Evolutionary conservation across 1,139 yeast species (phyloP).

Genomic region (Arxiozyma slooffiae): DNA sequence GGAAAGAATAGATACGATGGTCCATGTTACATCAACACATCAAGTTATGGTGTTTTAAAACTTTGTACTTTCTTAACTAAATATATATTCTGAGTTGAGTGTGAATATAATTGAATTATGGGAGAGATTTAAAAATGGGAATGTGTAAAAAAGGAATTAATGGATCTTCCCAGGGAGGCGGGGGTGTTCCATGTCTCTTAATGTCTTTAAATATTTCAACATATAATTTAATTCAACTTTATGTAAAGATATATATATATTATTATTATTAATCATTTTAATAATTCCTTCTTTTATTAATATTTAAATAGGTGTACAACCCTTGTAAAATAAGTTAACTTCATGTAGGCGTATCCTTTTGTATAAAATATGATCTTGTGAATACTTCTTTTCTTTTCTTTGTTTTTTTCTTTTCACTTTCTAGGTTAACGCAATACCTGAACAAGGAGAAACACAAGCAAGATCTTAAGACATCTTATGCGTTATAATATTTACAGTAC

Average conservation of each 20-base stretch:
- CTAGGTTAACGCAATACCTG: slow-evolving; percentile 37
- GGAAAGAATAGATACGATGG: slow-evolving; percentile 81
- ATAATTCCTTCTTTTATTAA: slow-evolving; percentile 66
- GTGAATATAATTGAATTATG: too few relatives aligned
- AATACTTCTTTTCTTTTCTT: slow-evolving; percentile 43
- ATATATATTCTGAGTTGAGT: too few relatives aligned
- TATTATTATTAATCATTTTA: slow-evolving; percentile 78
- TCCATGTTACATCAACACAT: slow-evolving; percentile 83
- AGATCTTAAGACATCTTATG: slow-evolving; percentile 76
- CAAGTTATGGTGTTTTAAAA: slow-evolving; percentile 33
- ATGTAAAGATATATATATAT: slow-evolving; percentile 72
- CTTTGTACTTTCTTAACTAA: slow-evolving; percentile 23
- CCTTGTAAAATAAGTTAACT: slow-evolving; percentile 61
- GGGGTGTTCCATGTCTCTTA: slow-evolving; percentile 36
- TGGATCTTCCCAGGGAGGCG: slow-evolving; percentile 31
- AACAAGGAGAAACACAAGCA: slow-evolving; percentile 49
- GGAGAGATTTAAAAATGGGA: too few relatives aligned
- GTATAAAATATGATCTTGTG: slow-evolving; percentile 56
- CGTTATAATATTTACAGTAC: slow-evolving; percentile 63
- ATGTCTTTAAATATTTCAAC: slow-evolving; percentile 44
- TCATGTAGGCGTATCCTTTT: slow-evolving; percentile 81
- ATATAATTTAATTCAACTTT: slow-evolving; percentile 71
- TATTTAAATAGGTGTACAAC: slow-evolving; percentile 71
- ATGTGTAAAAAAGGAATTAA: too few relatives aligned
- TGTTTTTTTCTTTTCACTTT: too few relatives aligned